Evolutionary conservation across 2,329 filamentous ascomycete genomes (phyloP).

Genomic region (Fusarium heterosporum): DNA sequence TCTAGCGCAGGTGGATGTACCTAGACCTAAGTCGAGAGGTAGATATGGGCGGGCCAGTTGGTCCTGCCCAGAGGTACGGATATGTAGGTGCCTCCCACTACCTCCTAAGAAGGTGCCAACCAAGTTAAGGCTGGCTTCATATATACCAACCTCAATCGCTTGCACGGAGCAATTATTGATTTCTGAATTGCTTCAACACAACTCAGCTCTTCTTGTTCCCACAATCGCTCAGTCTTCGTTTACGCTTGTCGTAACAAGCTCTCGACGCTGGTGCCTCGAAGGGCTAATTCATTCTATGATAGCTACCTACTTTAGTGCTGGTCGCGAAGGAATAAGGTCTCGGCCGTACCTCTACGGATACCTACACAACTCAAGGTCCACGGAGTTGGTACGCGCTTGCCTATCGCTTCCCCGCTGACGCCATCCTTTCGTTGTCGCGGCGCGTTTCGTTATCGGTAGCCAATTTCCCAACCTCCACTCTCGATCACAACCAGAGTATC

Average conservation of each 20-base stretch:
- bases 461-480: slow-evolving; percentile 40
- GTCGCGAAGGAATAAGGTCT: neutral
- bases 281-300: neutral
- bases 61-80: neutral
- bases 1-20: slow-evolving; percentile 16
- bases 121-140: too few species aligned
- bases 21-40: neutral
- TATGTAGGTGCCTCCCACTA: too few species aligned
- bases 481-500: slow-evolving; percentile 33
- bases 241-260: neutral
- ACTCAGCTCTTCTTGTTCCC: neutral
- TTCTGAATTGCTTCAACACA: neutral
- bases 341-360: neutral
- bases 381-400: neutral
- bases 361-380: neutral
- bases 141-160: too few species aligned
- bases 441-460: slow-evolving; percentile 24
- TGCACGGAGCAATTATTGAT: neutral
- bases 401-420: slow-evolving; percentile 3
- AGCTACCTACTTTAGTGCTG: neutral
- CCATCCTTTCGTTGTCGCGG: slow-evolving; percentile 3
- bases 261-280: neutral
- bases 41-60: neutral
- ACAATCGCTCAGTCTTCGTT: neutral
- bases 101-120: too few species aligned